Evolutionary conservation across 75 land plant species (phyloP), one percentile per base, ranked within the genome.

Genomic region (Larix kaempferi): DNA sequence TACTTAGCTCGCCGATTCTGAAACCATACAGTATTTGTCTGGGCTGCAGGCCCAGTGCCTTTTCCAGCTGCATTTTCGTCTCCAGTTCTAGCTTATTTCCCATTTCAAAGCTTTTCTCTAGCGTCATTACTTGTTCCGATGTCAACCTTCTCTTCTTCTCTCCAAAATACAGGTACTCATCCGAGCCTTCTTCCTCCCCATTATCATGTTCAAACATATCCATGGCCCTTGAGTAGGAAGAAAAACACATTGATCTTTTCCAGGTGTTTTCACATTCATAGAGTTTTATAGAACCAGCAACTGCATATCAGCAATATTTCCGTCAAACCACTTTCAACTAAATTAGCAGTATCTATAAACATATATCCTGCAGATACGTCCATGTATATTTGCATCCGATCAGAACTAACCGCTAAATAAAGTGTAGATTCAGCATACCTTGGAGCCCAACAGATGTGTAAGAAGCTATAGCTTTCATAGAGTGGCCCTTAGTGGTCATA

Each of bases 21-120:
- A 37, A 73, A 73, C 75, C 75, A 73, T 2, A 73, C 44, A 14
- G 52, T 11, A 73, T 55, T 41, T 73, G 75, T 12, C 75, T 44
- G 5, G 52, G 75, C 7, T 41, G 75, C 15, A 73, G 12, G 23
- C 75, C 75, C 6, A 73, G 52, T 3, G n/a, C 55, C 75, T 73
- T 37, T 0, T 56, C 75, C 22, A 39, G 13, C 39, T 37, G 49
- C 4, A 21, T 22, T 33, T 71, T 71, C 10, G 4, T 21, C 26
- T 2, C 73, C 11, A 17, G 73, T 5, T 26, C 73, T 26, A 71
- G 33, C 73, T 71, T 71, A 17, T 71, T 71, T 25, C 33, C 23
- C 3, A 55, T 0, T 7, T 17, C n/a, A 71, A n/a, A 71, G 4
- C 73, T 71, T 16, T 33, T 16, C 7, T 71, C 73, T 21, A 71